Evolutionary conservation across 106 monocot species (phyloP), one percentile per base, ranked within the genome.

Genomic region (Phalaenopsis equestris): DNA sequence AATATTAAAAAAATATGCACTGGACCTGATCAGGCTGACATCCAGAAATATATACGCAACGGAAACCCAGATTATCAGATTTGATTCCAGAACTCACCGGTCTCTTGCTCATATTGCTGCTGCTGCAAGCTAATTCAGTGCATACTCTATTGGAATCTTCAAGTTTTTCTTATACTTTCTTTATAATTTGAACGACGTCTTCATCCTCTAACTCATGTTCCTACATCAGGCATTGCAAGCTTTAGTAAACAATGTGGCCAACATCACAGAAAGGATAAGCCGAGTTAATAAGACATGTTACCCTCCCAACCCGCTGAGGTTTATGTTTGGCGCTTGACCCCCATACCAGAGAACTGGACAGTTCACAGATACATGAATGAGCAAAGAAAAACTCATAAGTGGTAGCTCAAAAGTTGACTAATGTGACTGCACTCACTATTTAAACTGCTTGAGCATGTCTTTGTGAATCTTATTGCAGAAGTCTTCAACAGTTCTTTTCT

Each of bases 141-240:
- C 57, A 23, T 18, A 42, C 72, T 6, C 8, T 3, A 39, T 19
- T 49, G 3, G 38, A 6, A 41, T 75, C 72, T 56, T 0, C 42
- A 70, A 12, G 2, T 70, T 74, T 19, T 30, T 41, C 11, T 82
- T 78, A 94, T 23, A 98, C 84, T 76, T 98, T 98, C 89, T 98
- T 98, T 72, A 98, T 94, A 61, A 98, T 98, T 84, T 98, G 98
- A 84, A 98, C 98, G 8, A 94, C 98, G 80, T 98, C 98, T 83
- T 98, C 97, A 82, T 98, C 97, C 52, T 98, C 98, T 61, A 98
- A 92, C 81, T 94, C 98, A 76, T 98, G 98, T 77, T 98, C 94
- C 98, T 94, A 81, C 46, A 92, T 0, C 17, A 78, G 2, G 12
- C 5, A 46, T 42, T 70, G 2, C 45, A 58, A 55, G 38, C 75